Evolutionary conservation across 805 yeast genomes (phyloP), one percentile per base, ranked within the genome.

Genomic region (Suhomyces sp.): DNA sequence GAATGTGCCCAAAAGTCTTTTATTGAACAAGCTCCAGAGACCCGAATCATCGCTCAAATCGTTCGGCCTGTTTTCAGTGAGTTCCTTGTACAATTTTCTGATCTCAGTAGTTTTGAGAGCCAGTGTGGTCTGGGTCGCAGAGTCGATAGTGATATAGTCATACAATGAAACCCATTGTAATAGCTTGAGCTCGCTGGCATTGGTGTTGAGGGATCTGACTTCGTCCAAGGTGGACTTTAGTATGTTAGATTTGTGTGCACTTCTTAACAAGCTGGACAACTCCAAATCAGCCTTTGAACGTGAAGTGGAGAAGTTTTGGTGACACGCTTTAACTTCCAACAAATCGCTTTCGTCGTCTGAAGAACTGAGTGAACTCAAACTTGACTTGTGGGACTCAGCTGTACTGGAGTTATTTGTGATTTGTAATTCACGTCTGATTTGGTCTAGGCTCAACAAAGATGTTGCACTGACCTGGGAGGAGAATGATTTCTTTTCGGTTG

Each of bases 141-240:
- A 35, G 8, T 35, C 31, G 7, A 50, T 33, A 0, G 47, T 31
- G n/a, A 70, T 27, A 26, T 48, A 61, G 27, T 68, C 72, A 44
- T 58, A 69, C 20, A 59, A 28, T 0, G 68, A 54, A 3, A 66
- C 51, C 38, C 59, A 47, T 40, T 57, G 51, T 6, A 68, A 43
- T 5, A 71, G 44, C n/a, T 56, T 53, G 3, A 59, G 30, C 40
- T 73, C 77, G 22, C 51, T 48, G 53, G 53, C 1, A 63, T 54
- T 3, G 38, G 31, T 19, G 2, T 29, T 7, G 25, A 37, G 18
- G 13, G 21, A 14, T 12, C 20, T 21, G 5, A 31, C 28, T 19
- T 39, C 35, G 14, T 26, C 18, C 12, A 16, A 17, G 4, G 42
- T 21, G 11, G 32, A 27, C 9, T 17, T 11, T 10, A 39, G 26